These are phyloP conservation scores for Cladophialophora chaetospira DNA, from an alignment of 2,329 filamentous ascomycete genomes.

Conservation along the genomic window DNA sequence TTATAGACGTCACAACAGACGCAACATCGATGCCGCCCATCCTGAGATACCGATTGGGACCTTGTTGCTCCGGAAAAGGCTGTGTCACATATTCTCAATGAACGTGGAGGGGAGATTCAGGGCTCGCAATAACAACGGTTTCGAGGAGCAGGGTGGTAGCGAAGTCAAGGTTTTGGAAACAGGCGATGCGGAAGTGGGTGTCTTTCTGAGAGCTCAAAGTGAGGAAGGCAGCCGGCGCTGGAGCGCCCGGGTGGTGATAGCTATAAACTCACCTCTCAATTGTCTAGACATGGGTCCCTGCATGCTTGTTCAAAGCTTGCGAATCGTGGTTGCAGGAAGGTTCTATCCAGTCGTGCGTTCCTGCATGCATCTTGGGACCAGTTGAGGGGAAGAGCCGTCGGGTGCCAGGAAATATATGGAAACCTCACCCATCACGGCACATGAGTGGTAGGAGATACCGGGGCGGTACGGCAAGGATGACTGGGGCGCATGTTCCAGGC, in stretches of 20 bases:
- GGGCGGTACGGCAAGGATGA: constrained; percentile 10
- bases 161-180: background rate
- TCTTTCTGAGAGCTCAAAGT: background rate
- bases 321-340: constrained; percentile 18
- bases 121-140: background rate
- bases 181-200: background rate
- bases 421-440: background rate
- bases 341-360: constrained; percentile 2
- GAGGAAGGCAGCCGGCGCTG: constrained; percentile 18
- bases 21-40: constrained; percentile 31
- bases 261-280: constrained; percentile 1
- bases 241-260: background rate
- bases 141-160: background rate
- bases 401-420: constrained; percentile 4
- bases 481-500: constrained; percentile 24
- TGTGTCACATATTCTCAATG: background rate
- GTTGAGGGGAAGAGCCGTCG: constrained; percentile 1
- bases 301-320: constrained; percentile 18
- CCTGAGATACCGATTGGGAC: background rate
- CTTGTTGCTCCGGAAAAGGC: background rate
- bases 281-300: constrained; percentile 7
- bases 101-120: background rate
- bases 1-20: constrained; percentile 31
- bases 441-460: constrained; percentile 23
- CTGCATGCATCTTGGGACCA: background rate